phyloP scores from a whole-genome alignment of 495 filamentous ascomycete genomes.

The Jackrogersella minutella region DNA sequence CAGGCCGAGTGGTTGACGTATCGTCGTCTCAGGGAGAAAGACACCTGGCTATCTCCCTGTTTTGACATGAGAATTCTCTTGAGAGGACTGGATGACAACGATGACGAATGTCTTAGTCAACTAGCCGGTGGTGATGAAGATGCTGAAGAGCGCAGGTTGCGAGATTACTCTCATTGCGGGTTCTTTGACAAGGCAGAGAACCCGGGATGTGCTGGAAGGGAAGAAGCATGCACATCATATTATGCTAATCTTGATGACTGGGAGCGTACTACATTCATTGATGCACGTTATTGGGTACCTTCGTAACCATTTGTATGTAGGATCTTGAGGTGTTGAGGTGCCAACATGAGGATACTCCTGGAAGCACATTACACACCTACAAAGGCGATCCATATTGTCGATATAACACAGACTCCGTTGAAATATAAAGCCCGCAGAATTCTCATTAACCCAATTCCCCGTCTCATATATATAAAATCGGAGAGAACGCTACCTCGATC shows the following conservation, averaged over 20 bases:
- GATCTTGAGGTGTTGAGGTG: too few species aligned
- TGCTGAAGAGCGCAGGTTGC: background rate
- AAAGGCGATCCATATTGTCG: too few species aligned
- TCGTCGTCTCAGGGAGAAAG: slow-evolving; percentile 8
- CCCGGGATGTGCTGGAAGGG: slow-evolving; percentile 1
- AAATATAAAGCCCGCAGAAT: too few species aligned
- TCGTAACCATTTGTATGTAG: too few species aligned
- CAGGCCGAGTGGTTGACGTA: slow-evolving; percentile 29
- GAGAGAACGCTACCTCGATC: too few species aligned
- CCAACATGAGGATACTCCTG: too few species aligned
- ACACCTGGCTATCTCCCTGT: slow-evolving; percentile 13
- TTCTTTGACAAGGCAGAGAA: background rate
- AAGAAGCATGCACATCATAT: slow-evolving; percentile 21
- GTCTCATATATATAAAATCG: too few species aligned
- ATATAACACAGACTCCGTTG: too few species aligned
- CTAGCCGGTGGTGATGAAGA: background rate
- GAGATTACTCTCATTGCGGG: background rate
- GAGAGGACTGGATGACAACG: background rate
- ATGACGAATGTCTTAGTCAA: background rate
- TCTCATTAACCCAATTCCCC: too few species aligned
- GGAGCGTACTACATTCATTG: slow-evolving; percentile 17
- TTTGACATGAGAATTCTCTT: slow-evolving; percentile 9
- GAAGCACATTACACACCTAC: background rate
- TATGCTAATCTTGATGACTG: slow-evolving; percentile 28
- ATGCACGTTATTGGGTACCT: background rate